A percentile compares a stretch with the other conserved stretches of the same genome.
Evolutionary conservation across 2,329 filamentous ascomycete species (phyloP).

Genomic region (Karstenula rhodostoma): DNA sequence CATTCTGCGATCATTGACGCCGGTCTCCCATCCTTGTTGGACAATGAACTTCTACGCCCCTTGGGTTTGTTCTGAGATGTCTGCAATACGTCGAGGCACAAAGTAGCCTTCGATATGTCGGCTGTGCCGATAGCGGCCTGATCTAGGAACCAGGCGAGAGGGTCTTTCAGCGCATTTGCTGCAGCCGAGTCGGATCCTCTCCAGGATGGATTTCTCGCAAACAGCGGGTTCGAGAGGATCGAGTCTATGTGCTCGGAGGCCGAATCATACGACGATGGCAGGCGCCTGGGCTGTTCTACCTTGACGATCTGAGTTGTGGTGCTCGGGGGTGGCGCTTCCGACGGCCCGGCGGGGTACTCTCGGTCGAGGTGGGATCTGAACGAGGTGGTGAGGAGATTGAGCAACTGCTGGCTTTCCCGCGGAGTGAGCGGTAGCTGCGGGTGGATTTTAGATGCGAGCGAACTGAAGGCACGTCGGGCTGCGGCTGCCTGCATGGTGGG

Average conservation of each 20-base stretch:
- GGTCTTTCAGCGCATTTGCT: constrained; percentile 43
- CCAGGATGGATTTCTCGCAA: constrained; percentile 47
- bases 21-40: constrained; percentile 20
- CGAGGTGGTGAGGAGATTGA: constrained; percentile 67
- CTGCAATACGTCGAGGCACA: constrained; percentile 49
- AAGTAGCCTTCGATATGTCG: constrained; percentile 46
- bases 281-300: constrained; percentile 18
- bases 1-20: constrained; percentile 38
- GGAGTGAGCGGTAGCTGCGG: constrained; percentile 62
- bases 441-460: constrained; percentile 63
- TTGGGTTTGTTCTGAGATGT: constrained; percentile 17
- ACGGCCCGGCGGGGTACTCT: constrained; percentile 56
- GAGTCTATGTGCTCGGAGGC: constrained; percentile 59
- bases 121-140: constrained; percentile 50
- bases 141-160: constrained; percentile 52
- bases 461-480: constrained; percentile 43
- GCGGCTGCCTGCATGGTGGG: constrained; percentile 60
- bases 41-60: constrained; percentile 8
- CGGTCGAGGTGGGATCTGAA: constrained; percentile 70
- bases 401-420: constrained; percentile 66
- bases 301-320: constrained; percentile 17
- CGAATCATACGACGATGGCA: constrained; percentile 47
- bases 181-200: constrained; percentile 37
- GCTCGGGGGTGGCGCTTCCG: constrained; percentile 16
- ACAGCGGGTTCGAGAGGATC: constrained; percentile 61